Evolutionary conservation across 2,329 filamentous ascomycete species (phyloP).

Genomic region (Aureobasidium sp.): DNA sequence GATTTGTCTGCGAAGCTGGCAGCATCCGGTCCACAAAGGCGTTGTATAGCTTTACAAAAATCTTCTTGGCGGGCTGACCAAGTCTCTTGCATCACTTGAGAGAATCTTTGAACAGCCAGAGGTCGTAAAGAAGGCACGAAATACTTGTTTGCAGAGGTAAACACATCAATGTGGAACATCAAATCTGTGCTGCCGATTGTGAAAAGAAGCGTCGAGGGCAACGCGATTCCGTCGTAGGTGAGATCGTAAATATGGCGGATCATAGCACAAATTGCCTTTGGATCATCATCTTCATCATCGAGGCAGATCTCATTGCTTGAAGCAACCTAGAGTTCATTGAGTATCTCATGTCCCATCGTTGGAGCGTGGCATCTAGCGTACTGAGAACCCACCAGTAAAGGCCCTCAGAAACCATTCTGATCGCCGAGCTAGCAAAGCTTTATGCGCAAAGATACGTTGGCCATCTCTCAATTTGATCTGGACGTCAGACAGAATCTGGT

Average conservation of each 20-base stretch:
- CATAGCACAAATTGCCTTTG: background rate
- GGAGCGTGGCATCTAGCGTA: background rate
- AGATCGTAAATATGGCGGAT: conserved; percentile 4
- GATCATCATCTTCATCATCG: conserved; percentile 2
- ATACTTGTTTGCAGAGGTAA: conserved; percentile 19
- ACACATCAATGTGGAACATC: conserved; percentile 13
- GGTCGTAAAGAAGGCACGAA: conserved; percentile 12
- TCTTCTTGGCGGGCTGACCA: background rate
- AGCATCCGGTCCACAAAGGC: background rate
- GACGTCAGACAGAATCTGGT: background rate
- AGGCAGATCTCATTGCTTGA: background rate
- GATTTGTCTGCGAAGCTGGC: background rate
- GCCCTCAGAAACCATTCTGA: background rate
- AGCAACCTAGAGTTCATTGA: background rate
- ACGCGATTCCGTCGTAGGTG: background rate
- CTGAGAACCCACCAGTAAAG: background rate
- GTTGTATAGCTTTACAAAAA: background rate
- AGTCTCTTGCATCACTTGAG: background rate
- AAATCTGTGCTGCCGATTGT: background rate
- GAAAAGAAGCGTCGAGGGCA: background rate
- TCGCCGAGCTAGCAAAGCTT: background rate
- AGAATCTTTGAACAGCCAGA: conserved; percentile 9
- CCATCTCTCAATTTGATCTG: background rate
- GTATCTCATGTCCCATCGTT: background rate
- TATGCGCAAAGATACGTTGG: background rate